Percentiles rank a stretch among this genome's conserved stretches.
phyloP scores from a whole-genome alignment of 2,329 filamentous ascomycete genomes.

The Drechslerella stenobrocha region DNA sequence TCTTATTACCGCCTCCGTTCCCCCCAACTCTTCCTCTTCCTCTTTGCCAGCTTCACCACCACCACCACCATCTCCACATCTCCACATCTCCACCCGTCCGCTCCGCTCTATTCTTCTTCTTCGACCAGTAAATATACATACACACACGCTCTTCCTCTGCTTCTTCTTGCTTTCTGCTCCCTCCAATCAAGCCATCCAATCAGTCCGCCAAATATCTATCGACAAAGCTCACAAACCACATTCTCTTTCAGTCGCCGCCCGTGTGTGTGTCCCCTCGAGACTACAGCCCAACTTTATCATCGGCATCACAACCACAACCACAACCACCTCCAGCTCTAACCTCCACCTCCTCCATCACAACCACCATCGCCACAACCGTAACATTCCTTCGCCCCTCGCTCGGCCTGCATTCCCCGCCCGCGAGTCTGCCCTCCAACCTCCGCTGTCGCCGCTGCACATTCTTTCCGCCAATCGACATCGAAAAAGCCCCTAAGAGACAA shows the following conservation, averaged over 20 bases:
- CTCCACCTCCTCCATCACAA: constrained; percentile 3
- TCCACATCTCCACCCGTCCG: constrained; percentile 17
- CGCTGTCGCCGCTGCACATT: constrained; percentile 38
- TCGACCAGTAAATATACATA: constrained; percentile 56
- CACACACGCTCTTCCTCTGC: constrained; percentile 15
- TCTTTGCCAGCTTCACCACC: constrained; percentile 55
- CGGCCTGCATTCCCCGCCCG: constrained; percentile 4
- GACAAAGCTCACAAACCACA: too few relatives aligned
- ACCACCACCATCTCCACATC: constrained; percentile 54
- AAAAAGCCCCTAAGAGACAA: not conserved
- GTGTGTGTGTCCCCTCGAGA: too few relatives aligned
- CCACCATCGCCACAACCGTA: constrained; percentile 9
- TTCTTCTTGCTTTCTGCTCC: constrained; percentile 42
- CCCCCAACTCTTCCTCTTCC: constrained; percentile 51
- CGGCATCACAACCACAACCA: too few relatives aligned
- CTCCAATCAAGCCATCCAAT: constrained; percentile 51
- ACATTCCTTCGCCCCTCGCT: constrained; percentile 47
- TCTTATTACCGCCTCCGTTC: not conserved
- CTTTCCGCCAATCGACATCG: constrained; percentile 19
- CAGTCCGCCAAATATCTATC: constrained; percentile 49
- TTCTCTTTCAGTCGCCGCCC: constrained; percentile 6
- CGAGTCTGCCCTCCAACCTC: constrained; percentile 8
- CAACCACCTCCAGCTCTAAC: not conserved
- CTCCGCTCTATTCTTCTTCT: constrained; percentile 57
- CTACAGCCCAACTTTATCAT: too few relatives aligned